A percentile compares a stretch with the other conserved stretches of the same genome.
Conservation (phyloP, 176 grass and related monocot genomes). For the Phragmites australis region DNA sequence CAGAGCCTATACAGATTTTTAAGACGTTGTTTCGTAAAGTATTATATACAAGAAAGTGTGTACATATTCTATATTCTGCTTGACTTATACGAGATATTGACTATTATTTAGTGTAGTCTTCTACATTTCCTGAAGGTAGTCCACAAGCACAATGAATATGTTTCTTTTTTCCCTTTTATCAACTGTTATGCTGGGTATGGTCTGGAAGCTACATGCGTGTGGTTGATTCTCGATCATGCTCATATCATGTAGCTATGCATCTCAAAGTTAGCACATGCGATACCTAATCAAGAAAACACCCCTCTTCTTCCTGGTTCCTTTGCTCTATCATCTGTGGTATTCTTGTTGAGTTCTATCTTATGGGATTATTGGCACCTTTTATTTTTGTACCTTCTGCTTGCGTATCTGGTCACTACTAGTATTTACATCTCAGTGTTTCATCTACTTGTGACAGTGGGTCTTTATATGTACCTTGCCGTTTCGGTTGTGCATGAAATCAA, state of each 20-base stretch:
- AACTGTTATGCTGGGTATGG: neutral
- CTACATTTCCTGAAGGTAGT: neutral
- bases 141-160: neutral
- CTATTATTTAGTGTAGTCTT: neutral
- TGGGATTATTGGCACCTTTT: neutral
- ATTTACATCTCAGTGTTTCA: neutral
- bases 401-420: neutral
- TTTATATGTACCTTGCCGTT: conserved; percentile 84
- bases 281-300: neutral
- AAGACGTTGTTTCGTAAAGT: neutral
- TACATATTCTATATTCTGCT: neutral
- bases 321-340: neutral
- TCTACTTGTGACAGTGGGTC: conserved; percentile 63
- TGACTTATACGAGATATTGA: neutral
- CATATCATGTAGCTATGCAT: neutral
- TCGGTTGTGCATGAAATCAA: conserved; percentile 95
- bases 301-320: neutral
- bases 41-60: neutral
- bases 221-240: neutral
- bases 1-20: neutral
- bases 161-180: neutral
- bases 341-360: neutral
- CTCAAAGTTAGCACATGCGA: neutral
- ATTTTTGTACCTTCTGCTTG: neutral
- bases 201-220: neutral